Evolutionary conservation across 139 green algal species (phyloP), one percentile per base, ranked within the genome.

Genomic region (Chlamydomonas incerta): DNA sequence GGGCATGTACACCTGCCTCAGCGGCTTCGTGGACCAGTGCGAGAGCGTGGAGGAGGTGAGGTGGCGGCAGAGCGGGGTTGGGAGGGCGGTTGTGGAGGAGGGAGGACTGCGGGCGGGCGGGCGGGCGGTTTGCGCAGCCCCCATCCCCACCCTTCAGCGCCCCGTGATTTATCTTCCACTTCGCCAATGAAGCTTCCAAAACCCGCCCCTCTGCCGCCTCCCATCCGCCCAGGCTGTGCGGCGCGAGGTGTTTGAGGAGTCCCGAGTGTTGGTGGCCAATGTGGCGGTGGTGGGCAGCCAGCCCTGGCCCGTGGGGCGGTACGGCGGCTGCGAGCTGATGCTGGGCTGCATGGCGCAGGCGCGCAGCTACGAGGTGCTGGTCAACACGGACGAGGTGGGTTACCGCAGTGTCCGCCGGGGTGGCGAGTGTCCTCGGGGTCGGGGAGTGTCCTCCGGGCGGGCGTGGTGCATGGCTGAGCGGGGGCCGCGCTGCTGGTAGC

Each of bases 301-400:
- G 89, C 94, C 95, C 0, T 97, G 95, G 95, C 94, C 95, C 8
- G 92, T 96, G 3, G 94, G 94, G 69, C 87, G 87, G 33, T 85
- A 81, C 33, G 94, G 94, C 11, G 90, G 88, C 9, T 96, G 93
- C 60, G 95, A 98, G 93, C 92, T 98, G 37, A 97, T 98, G 95
- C 94, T 98, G 35, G 95, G 95, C 8, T 97, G 93, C 88, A 88
- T 97, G n/a, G 95, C 93, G 15, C 90, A 93, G 63, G 94, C 95
- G 23, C 87, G 60, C 10, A 87, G 69, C 57, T 88, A 93, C 29
- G 88, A 92, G 20, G 81, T 97, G 50, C 58, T 91, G 28, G 88
- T 95, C 26, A 93, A 97, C 86, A 72, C 89, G 24, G 85, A 83
- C 29, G 94, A 97, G 89, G 89, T 90, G 46, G 23, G 82, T 23